Conservation (phyloP, 805 yeast genomes). For the Wickerhamomyces ciferrii region DNA sequence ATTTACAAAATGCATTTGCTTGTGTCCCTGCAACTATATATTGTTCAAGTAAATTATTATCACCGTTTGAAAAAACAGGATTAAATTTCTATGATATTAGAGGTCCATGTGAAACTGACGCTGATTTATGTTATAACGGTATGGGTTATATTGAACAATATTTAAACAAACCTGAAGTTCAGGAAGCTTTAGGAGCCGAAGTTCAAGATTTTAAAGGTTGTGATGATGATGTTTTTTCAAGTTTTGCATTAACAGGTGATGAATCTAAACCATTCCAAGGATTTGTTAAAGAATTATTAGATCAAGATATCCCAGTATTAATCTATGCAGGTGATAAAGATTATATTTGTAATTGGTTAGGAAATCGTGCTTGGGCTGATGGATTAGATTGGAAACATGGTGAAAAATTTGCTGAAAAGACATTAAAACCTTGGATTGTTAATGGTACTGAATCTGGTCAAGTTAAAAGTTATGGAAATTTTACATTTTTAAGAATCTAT, state of each 20-base stretch:
- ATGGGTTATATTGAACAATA: conserved; percentile 66
- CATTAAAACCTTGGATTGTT: conserved; percentile 36
- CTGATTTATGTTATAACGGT: conserved; percentile 70
- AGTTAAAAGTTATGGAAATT: conserved; percentile 62
- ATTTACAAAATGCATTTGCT: conserved; percentile 53
- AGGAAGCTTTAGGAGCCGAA: conserved; percentile 78
- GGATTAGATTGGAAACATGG: conserved; percentile 59
- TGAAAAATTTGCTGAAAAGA: conserved; percentile 37
- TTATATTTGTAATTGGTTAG: conserved; percentile 90
- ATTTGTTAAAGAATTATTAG: conserved; percentile 63
- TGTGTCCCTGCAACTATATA: conserved; percentile 83
- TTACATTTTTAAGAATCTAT: conserved; percentile 72
- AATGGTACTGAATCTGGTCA: conserved; percentile 54
- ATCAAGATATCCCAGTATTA: conserved; percentile 69
- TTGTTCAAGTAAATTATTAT: conserved; percentile 67
- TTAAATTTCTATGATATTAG: conserved; percentile 85
- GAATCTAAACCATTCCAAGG: conserved; percentile 81
- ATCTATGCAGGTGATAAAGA: conserved; percentile 95
- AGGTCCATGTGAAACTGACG: conserved; percentile 64
- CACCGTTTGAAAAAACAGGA: conserved; percentile 72
- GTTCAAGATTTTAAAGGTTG: conserved; percentile 68
- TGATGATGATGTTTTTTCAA: conserved; percentile 57
- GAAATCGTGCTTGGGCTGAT: conserved; percentile 80
- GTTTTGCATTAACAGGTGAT: conserved; percentile 77
- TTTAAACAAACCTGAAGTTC: conserved; percentile 68